phyloP scores from a whole-genome alignment of 2,329 filamentous ascomycete species.

The Diaporthe batatas region DNA sequence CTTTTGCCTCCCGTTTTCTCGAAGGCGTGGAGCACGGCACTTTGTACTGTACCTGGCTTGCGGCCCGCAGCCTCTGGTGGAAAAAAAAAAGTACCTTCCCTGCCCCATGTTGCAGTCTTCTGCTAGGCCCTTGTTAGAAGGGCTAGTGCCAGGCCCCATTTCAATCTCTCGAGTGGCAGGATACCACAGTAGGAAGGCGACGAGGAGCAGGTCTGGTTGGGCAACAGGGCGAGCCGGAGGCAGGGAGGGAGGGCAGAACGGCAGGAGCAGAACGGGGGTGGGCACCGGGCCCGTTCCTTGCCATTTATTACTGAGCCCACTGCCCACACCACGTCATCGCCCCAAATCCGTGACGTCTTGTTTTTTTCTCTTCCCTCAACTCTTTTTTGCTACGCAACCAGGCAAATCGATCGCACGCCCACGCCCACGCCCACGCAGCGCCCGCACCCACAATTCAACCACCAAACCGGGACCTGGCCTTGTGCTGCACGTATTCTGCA shows the following conservation, averaged over 20 bases:
- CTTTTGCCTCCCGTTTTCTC: conserved; percentile 31
- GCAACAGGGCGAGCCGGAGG: neutral
- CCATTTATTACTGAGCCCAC: conserved; percentile 43
- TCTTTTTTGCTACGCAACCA: conserved; percentile 37
- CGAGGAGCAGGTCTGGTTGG: neutral
- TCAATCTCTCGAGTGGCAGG: conserved; percentile 34
- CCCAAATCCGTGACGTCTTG: conserved; percentile 42
- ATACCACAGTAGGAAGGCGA: neutral
- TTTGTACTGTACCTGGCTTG: conserved; percentile 35
- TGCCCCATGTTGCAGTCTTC: conserved; percentile 22
- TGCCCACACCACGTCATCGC: conserved; percentile 44
- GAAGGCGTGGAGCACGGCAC: conserved; percentile 8
- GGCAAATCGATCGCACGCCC: conserved; percentile 13
- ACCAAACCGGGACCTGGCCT: conserved; percentile 15
- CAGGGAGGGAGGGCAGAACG: conserved; percentile 1
- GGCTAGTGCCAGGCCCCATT: conserved; percentile 26
- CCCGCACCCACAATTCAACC: conserved; percentile 26
- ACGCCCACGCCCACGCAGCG: conserved; percentile 3
- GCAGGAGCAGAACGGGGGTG: conserved; percentile 28
- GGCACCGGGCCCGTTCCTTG: conserved; percentile 33
- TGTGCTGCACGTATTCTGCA: conserved; percentile 20
- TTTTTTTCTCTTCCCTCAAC: conserved; percentile 42
- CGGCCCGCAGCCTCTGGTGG: neutral
- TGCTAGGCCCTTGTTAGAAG: conserved; percentile 35
- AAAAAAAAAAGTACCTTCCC: conserved; percentile 19